A percentile compares a stretch with the other conserved stretches of the same genome.
phyloP scores from a whole-genome alignment of 2,329 filamentous ascomycete genomes.

The Colletotrichum endophyticum region DNA sequence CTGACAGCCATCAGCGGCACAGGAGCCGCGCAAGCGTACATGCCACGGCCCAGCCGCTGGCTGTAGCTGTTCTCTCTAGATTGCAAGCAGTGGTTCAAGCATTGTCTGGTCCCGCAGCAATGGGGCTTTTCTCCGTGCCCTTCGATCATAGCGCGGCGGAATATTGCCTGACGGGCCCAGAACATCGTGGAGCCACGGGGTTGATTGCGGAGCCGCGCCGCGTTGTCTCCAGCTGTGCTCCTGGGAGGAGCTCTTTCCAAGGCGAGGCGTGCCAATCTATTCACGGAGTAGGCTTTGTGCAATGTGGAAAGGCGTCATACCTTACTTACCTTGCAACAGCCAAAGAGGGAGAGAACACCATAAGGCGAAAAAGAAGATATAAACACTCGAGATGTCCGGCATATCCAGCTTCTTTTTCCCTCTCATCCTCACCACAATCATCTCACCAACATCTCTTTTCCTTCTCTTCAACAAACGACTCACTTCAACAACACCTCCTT shows the following conservation, averaged over 20 bases:
- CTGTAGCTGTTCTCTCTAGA: background rate
- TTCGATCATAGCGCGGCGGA: background rate
- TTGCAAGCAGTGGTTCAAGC: background rate
- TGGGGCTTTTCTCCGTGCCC: background rate
- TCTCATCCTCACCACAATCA: background rate
- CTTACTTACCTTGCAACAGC: background rate
- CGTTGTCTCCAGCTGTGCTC: background rate
- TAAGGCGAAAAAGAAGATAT: background rate
- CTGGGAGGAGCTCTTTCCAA: background rate
- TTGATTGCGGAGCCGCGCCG: constrained; percentile 1
- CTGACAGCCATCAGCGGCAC: background rate
- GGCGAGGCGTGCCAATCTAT: background rate
- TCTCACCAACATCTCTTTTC: background rate
- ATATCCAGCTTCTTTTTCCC: background rate
- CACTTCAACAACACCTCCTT: background rate
- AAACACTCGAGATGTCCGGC: background rate
- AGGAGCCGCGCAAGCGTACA: constrained; percentile 8
- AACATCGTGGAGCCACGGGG: background rate
- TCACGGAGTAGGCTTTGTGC: background rate
- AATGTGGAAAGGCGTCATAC: background rate
- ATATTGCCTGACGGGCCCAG: background rate
- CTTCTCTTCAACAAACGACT: background rate
- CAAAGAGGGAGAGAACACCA: background rate
- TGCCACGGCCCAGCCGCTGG: background rate
- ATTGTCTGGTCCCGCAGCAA: background rate